Evolutionary conservation across 139 green algal genomes (phyloP).

Genomic region (Tetratostichococcus sp.): DNA sequence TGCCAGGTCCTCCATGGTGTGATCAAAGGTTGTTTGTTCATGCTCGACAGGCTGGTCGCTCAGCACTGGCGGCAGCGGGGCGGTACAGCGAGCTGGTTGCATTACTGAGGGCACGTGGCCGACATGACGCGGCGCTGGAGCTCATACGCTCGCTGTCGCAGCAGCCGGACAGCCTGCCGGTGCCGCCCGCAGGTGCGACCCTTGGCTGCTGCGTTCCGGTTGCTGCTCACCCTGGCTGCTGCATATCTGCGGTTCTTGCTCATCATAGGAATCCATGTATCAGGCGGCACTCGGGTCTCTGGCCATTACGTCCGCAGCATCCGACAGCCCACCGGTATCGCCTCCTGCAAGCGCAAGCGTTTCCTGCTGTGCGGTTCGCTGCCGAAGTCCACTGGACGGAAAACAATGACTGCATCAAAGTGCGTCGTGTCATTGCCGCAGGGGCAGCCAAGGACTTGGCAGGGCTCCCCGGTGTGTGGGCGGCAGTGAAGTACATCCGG

Average conservation of each 20-base stretch:
- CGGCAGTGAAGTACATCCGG: constrained; percentile 70
- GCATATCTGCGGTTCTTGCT: too few relatives aligned
- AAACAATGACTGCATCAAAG: too few relatives aligned
- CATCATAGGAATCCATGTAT: too few relatives aligned
- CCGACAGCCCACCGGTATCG: too few relatives aligned
- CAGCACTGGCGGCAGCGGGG: constrained; percentile 25
- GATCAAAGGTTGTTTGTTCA: too few relatives aligned
- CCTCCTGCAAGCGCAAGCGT: too few relatives aligned
- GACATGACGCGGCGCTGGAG: constrained; percentile 53
- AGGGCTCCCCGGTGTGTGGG: constrained; percentile 80
- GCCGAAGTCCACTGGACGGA: too few relatives aligned
- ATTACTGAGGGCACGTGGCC: constrained; percentile 53
- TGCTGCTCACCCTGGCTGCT: too few relatives aligned
- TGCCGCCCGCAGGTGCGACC: neutral
- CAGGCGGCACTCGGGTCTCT: too few relatives aligned
- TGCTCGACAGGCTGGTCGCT: neutral
- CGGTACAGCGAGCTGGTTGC: constrained; percentile 82
- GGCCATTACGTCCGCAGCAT: too few relatives aligned
- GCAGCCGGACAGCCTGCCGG: constrained; percentile 9
- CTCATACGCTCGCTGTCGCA: constrained; percentile 64
- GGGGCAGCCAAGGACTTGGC: constrained; percentile 55
- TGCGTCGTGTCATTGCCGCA: neutral
- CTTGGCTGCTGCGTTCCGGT: neutral
- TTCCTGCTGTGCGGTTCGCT: neutral
- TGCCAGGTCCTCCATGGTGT: too few relatives aligned